Base-by-base conservation (phyloP, 257 asterid genomes). In the Solanum pinnatisectum region DNA sequence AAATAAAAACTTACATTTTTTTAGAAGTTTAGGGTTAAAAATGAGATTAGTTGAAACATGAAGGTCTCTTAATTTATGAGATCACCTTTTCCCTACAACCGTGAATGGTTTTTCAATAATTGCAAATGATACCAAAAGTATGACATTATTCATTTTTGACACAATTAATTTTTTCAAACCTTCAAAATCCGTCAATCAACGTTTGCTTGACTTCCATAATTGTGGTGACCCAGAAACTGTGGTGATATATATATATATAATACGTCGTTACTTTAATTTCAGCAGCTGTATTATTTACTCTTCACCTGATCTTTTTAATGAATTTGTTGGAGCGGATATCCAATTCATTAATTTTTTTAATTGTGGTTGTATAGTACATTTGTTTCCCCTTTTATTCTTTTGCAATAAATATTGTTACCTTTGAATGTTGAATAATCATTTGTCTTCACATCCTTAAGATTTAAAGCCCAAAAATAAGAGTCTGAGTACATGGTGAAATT, bases 111-210 rank as follows among this genome's bases (percentile, higher is more conserved):
- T 88, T 89, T 84, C 87, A 90, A 90, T 91, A 85, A 86, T 89
- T 90, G 90, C 87, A 81, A 82, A 87, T 70, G 73, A 87, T 90
- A 88, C 68, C 82, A 87, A 90, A 87, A 89, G 81, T 90, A 87
- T 88, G 90, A 87, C 91, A 89, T 93, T 87, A 84, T 84, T 46
- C 20, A 67, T 59, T 76, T 87, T 88, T 67, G 88, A 87, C 87
- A 87, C 88, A 44, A 16, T 87, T 71, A 14, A 20, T 15, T 12
- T 37, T n/a, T 77, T 46, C 65, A 79, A 44, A 16, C 8, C 83
- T 78, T 78, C 30, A 16, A 78, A 78, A 46, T 25, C 73, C 56
- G 59, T 78, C 91, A 85, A 59, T 84, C 79, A 88, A 78, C 79
- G 84, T 82, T 84, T 73, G 77, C 84, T 88, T 85, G 90, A 87